Evolutionary conservation across 352 stramenopile genomes (phyloP).

Genomic region (Phytophthora parvispora): DNA sequence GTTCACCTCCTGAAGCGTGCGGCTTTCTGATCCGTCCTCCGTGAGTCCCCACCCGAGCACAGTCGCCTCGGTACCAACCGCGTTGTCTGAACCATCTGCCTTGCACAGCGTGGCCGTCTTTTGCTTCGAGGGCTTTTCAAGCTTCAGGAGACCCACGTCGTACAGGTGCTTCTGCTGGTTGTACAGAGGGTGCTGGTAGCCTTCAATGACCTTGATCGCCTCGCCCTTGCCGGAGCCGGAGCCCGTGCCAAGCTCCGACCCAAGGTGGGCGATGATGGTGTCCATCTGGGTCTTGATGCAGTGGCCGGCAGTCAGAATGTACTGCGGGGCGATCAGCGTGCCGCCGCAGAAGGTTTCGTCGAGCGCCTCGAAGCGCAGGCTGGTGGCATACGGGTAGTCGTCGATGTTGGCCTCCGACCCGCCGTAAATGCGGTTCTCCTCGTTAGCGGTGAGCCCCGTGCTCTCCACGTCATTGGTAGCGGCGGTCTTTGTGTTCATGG

Average conservation of each 20-base stretch:
- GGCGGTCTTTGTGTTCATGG: slow-evolving; percentile 11
- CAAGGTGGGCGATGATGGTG: slow-evolving; percentile 46
- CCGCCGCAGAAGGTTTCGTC: slow-evolving; percentile 64
- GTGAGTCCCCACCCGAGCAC: slow-evolving; percentile 67
- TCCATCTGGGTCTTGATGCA: slow-evolving; percentile 58
- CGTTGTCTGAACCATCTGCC: slow-evolving; percentile 56
- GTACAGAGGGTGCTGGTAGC: slow-evolving; percentile 35
- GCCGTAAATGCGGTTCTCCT: slow-evolving; percentile 61
- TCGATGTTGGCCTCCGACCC: slow-evolving; percentile 52
- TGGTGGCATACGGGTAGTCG: slow-evolving; percentile 61
- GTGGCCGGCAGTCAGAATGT: slow-evolving; percentile 76
- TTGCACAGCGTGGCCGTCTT: slow-evolving; percentile 46
- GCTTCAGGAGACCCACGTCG: slow-evolving; percentile 36
- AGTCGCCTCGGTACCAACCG: slow-evolving; percentile 52
- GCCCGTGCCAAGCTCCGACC: slow-evolving; percentile 17
- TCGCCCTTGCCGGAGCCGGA: slow-evolving; percentile 19
- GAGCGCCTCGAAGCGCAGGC: slow-evolving; percentile 45
- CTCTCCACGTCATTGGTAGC: slow-evolving; percentile 12
- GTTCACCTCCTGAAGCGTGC: slow-evolving; percentile 56
- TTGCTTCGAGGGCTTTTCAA: slow-evolving; percentile 25
- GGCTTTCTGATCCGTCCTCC: slow-evolving; percentile 34
- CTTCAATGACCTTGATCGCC: slow-evolving; percentile 32
- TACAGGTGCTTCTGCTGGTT: slow-evolving; percentile 33
- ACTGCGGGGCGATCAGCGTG: slow-evolving; percentile 63
- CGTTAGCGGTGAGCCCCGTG: slow-evolving; percentile 21